A percentile compares a stretch with the other conserved stretches of the same genome.
These are phyloP conservation scores for Colletotrichum liriopes DNA, from an alignment of 2,329 filamentous ascomycete genomes.

Conservation along the genomic window DNA sequence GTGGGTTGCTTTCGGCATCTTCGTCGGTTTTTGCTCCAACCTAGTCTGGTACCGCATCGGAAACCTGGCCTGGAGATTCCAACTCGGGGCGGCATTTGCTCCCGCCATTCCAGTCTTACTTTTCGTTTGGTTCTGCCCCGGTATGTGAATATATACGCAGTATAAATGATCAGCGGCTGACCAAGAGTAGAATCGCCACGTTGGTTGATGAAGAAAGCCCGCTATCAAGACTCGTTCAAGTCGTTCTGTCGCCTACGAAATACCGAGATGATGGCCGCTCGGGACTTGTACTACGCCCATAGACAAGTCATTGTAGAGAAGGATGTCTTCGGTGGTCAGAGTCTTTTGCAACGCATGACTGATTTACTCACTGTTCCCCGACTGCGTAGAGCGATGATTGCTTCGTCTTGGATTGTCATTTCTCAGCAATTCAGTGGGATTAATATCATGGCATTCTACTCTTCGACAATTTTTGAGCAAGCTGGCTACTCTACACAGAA, in stretches of 20 bases:
- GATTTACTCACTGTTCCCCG: slow-evolving; percentile 66
- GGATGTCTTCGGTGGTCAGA: slow-evolving; percentile 55
- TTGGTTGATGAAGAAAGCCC: slow-evolving; percentile 77
- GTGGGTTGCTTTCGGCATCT: slow-evolving; percentile 72
- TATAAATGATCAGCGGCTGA: background rate
- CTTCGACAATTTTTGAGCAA: slow-evolving; percentile 63
- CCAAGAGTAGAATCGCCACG: slow-evolving; percentile 67
- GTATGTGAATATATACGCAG: background rate
- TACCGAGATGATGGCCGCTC: slow-evolving; percentile 69
- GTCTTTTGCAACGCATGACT: slow-evolving; percentile 57
- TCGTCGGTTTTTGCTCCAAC: slow-evolving; percentile 71
- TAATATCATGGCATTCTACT: slow-evolving; percentile 67
- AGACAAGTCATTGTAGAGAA: slow-evolving; percentile 61
- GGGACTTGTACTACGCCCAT: slow-evolving; percentile 68
- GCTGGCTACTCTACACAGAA: slow-evolving; percentile 59
- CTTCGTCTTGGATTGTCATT: slow-evolving; percentile 51
- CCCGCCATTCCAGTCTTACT: slow-evolving; percentile 68
- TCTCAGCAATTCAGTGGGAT: slow-evolving; percentile 53
- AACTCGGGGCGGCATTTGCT: slow-evolving; percentile 75
- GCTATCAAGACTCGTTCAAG: slow-evolving; percentile 72
- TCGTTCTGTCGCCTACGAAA: slow-evolving; percentile 67
- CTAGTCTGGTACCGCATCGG: slow-evolving; percentile 68
- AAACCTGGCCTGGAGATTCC: slow-evolving; percentile 69
- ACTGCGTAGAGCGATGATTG: slow-evolving; percentile 59
- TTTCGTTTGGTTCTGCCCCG: slow-evolving; percentile 73